Evolutionary conservation across 192 early-diverging fungal species (phyloP).

Genomic region (Kappamyces sp.): DNA sequence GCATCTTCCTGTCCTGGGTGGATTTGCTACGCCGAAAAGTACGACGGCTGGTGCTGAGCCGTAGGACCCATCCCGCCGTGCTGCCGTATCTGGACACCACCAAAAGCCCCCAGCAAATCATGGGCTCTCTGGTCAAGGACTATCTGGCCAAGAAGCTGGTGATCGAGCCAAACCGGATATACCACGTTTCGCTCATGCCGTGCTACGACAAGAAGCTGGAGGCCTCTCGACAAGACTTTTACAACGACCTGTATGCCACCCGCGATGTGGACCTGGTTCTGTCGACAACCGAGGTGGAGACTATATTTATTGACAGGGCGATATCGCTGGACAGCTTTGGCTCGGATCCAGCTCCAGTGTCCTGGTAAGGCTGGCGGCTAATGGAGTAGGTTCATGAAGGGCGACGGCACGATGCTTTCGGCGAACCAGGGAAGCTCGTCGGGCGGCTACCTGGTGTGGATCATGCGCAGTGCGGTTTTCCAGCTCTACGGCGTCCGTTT

Average conservation of each 20-base stretch:
- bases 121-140: conserved; percentile 89
- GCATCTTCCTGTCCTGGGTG: conserved; percentile 63
- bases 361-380: conserved; percentile 11
- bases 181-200: conserved; percentile 94
- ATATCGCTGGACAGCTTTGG: conserved; percentile 20
- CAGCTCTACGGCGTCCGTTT: conserved; percentile 68
- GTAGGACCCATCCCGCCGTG: conserved; percentile 73
- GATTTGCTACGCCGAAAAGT: conserved; percentile 98
- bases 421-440: conserved; percentile 76
- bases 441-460: conserved; percentile 86
- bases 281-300: conserved; percentile 87
- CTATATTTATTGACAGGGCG: conserved; percentile 68
- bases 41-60: too few relatives aligned
- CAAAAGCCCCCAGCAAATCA: conserved; percentile 96
- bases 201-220: conserved; percentile 99
- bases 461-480: conserved; percentile 74
- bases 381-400: conserved; percentile 22
- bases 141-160: conserved; percentile 64
- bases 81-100: conserved; percentile 82
- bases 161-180: conserved; percentile 65
- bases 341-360: not conserved
- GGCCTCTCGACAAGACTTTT: conserved; percentile 89
- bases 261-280: conserved; percentile 97
- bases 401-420: conserved; percentile 28
- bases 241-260: conserved; percentile 68